Evolutionary conservation across 2,329 filamentous ascomycete genomes (phyloP), one percentile per base, ranked within the genome.

Genomic region (Pseudogymnoascus sp.): DNA sequence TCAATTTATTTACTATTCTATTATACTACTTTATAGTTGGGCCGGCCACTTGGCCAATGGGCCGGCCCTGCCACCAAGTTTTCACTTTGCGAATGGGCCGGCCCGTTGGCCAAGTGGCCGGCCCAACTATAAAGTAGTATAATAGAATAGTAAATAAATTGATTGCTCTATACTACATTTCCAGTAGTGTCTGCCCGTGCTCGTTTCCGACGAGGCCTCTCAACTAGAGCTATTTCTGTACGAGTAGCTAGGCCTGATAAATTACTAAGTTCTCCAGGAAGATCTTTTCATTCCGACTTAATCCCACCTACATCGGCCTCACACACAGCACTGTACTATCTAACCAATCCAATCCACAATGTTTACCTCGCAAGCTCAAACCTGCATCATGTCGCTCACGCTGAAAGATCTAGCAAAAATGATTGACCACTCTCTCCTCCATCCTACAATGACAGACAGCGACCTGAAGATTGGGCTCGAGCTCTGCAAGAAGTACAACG

Each of bases 371-470:
- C n/a, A 37, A 37, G 13, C 34, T 15, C 34, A 37, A 38, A 63
- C 71, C 23, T 68, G 79, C 63, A 71, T 65, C 1, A 73, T 79
- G n/a, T 75, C 76, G 18, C 68, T 79, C 0, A 63, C 68, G 33
- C 73, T 37, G 13, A 15, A 37, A 3, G 34, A 79, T 61, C 68
- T 83, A 59, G 78, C 79, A 63, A 79, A 79, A 64, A 74, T 75
- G 70, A 84, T 85, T 64, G 82, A 85, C 64, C 82, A 84, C 69
- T 83, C 81, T 10, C 76, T 85, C 13, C 74, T 85, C 0, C 81
- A 84, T 65, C 83, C 82, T 3, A 82, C 80, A 58, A 77, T 85
- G 74, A 83, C 82, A 6, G 81, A 84, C 66, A 68, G 68, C 13
- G 78, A 83, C 1, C 75, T 84, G 57, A 61, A 74, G 1, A 66